Conservation (phyloP, 192 early-diverging fungal genomes). For the Piromyces finnis region DNA sequence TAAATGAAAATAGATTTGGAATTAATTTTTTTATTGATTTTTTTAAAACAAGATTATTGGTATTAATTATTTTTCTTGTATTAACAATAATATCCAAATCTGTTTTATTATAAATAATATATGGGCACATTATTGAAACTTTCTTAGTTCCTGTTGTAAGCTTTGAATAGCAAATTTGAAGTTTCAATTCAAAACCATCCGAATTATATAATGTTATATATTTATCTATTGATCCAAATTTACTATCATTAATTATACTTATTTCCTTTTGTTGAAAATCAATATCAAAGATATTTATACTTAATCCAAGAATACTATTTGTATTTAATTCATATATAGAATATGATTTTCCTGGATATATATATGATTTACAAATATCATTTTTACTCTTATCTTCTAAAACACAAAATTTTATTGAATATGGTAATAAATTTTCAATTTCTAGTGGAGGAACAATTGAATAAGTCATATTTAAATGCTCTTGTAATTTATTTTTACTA, state of each 20-base stretch:
- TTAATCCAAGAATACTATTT: neutral
- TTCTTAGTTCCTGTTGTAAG: neutral
- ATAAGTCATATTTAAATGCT: slow-evolving; percentile 24
- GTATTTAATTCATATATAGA: neutral
- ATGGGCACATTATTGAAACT: neutral
- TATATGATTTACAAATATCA: neutral
- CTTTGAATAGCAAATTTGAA: neutral
- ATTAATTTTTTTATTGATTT: neutral
- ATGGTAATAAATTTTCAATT: slow-evolving; percentile 90
- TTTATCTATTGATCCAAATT: neutral
- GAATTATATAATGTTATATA: neutral
- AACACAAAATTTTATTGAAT: slow-evolving; percentile 61
- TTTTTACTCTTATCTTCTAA: slow-evolving; percentile 15
- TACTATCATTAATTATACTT: neutral
- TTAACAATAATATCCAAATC: neutral
- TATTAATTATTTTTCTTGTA: neutral
- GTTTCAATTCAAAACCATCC: neutral
- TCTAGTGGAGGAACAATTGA: slow-evolving; percentile 47
- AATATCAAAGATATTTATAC: neutral
- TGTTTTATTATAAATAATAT: neutral
- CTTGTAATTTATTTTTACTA: neutral
- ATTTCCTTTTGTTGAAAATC: neutral
- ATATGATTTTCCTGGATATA: neutral
- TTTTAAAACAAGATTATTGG: slow-evolving; percentile 1
- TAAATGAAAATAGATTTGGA: neutral